A percentile compares a stretch with the other conserved stretches of the same genome.
Evolutionary conservation across 495 filamentous ascomycete genomes (phyloP).

Genomic region (Neurospora tetrasperma): DNA sequence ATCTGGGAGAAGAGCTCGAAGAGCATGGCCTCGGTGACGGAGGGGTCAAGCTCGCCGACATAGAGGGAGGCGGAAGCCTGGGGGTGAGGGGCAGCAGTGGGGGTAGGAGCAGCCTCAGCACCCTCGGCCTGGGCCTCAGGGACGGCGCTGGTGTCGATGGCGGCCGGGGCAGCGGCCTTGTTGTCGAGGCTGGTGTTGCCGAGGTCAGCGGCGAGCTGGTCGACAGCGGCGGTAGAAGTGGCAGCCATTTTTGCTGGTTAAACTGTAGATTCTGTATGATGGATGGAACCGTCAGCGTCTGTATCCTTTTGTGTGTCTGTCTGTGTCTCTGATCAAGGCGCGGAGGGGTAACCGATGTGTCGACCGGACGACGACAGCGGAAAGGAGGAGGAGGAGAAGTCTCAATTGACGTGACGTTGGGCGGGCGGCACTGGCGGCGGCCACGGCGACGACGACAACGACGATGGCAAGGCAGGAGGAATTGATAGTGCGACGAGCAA

Average conservation of each 20-base stretch:
- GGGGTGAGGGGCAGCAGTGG: conserved; percentile 57
- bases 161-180: conserved; percentile 46
- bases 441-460: neutral
- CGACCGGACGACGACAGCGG: neutral
- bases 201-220: conserved; percentile 57
- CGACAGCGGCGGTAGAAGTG: conserved; percentile 53
- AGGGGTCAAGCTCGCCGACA: conserved; percentile 94
- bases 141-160: conserved; percentile 55
- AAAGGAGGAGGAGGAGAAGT: neutral
- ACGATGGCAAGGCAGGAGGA: neutral
- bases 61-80: conserved; percentile 96
- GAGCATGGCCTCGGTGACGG: conserved; percentile 99
- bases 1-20: conserved; percentile 99
- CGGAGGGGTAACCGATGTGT: neutral
- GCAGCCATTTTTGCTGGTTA: conserved; percentile 45
- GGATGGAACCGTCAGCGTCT: neutral
- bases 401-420: conserved; percentile 1
- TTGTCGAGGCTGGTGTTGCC: conserved; percentile 50
- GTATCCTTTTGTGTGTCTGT: conserved; percentile 5
- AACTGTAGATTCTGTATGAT: conserved; percentile 1
- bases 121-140: conserved; percentile 42
- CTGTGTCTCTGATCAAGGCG: neutral
- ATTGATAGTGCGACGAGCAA: neutral
- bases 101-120: conserved; percentile 52
- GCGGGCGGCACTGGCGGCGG: neutral